Conservation (phyloP, 768 basidiomycete species). For the Tricholoma flavovirens region DNA sequence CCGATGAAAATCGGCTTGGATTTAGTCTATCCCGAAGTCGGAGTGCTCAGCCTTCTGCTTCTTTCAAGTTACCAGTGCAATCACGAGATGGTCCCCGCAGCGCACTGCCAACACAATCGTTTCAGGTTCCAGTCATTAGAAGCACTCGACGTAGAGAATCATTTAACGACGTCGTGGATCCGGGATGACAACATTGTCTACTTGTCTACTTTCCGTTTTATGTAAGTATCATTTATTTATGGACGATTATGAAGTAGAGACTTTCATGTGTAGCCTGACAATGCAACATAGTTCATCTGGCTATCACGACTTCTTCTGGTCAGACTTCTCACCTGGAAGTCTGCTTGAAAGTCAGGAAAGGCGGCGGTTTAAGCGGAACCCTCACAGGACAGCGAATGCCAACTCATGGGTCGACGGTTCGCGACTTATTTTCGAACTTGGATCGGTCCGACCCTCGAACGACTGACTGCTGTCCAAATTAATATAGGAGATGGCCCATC, state of each 20-base stretch:
- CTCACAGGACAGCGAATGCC: too few relatives aligned
- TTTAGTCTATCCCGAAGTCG: constrained; percentile 55
- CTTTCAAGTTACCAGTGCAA: constrained; percentile 30
- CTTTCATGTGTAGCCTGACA: neutral
- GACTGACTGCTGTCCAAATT: too few relatives aligned
- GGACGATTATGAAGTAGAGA: neutral
- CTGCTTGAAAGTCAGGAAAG: too few relatives aligned
- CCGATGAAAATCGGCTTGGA: constrained; percentile 46
- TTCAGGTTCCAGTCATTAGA: constrained; percentile 12
- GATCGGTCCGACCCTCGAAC: too few relatives aligned
- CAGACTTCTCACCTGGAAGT: neutral
- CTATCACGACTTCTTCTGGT: neutral
- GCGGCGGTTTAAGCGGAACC: too few relatives aligned
- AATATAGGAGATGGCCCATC: too few relatives aligned
- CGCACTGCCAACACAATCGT: constrained; percentile 22
- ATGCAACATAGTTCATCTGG: neutral
- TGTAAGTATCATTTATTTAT: neutral
- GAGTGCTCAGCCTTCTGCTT: constrained; percentile 44
- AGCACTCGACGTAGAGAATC: constrained; percentile 11
- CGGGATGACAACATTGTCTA: constrained; percentile 8
- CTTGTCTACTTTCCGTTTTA: neutral
- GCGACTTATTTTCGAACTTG: too few relatives aligned
- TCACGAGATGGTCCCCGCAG: constrained; percentile 46
- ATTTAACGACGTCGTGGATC: constrained; percentile 7
- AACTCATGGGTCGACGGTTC: too few relatives aligned